These are phyloP conservation scores for Penicillium sumatraense DNA, from an alignment of 2,329 filamentous ascomycete genomes.

Conservation along the genomic window DNA sequence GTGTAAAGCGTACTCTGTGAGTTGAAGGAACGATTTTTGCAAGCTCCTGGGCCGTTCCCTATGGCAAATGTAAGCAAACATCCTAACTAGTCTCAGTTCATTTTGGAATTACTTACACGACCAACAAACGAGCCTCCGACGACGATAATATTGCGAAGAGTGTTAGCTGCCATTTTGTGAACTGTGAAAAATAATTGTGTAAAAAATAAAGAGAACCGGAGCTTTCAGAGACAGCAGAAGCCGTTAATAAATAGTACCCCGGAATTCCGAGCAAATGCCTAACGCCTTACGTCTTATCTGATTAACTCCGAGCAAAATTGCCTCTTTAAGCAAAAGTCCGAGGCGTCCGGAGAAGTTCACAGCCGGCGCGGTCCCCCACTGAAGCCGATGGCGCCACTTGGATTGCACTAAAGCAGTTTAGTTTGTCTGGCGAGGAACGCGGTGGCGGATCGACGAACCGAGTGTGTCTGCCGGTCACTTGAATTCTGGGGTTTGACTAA, in stretches of 20 bases:
- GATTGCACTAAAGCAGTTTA: too few species aligned
- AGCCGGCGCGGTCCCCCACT: conserved; percentile 9
- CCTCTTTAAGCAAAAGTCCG: conserved; percentile 17
- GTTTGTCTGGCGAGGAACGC: neutral
- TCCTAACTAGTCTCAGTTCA: neutral
- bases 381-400: conserved; percentile 19
- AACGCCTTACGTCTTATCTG: conserved; percentile 17
- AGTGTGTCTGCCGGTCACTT: neutral
- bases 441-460: neutral
- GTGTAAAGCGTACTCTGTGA: conserved; percentile 33
- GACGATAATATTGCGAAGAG: conserved; percentile 41
- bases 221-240: neutral
- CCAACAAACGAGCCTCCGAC: conserved; percentile 44
- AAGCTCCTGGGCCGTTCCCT: conserved; percentile 41
- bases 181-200: neutral
- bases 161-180: conserved; percentile 27
- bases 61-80: conserved; percentile 10
- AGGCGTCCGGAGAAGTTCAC: conserved; percentile 15
- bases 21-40: conserved; percentile 38
- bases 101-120: conserved; percentile 25
- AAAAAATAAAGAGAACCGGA: neutral
- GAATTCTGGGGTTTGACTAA: neutral
- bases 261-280: neutral
- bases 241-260: neutral
- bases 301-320: conserved; percentile 23